These are phyloP conservation scores for Amanita fuliginea DNA, from an alignment of 768 basidiomycete genomes.

Conservation along the genomic window DNA sequence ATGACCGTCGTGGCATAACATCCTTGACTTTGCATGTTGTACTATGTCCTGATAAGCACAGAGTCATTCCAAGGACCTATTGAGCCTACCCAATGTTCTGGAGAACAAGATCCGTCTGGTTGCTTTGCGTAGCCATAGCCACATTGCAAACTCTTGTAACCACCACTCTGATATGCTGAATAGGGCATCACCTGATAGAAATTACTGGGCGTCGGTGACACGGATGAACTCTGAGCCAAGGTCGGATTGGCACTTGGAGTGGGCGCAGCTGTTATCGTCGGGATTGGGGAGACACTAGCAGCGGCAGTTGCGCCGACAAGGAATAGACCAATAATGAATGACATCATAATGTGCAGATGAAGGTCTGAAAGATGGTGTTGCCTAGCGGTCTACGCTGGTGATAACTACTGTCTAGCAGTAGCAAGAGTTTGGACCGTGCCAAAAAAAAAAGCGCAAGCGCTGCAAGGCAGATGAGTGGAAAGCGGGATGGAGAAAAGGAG, in stretches of 20 bases:
- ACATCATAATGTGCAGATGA: constrained; percentile 51
- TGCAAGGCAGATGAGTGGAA: constrained; percentile 8
- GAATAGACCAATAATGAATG: constrained; percentile 46
- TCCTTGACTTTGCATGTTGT: constrained; percentile 27
- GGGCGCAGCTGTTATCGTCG: constrained; percentile 15
- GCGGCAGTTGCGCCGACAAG: constrained; percentile 46
- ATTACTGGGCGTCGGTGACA: constrained; percentile 19
- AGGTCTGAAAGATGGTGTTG: constrained; percentile 25
- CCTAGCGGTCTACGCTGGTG: constrained; percentile 64
- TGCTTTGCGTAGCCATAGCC: constrained; percentile 60
- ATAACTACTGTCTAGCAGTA: constrained; percentile 58
- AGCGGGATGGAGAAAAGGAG: constrained; percentile 22
- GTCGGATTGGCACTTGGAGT: constrained; percentile 12
- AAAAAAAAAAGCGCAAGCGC: constrained; percentile 33
- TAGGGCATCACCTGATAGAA: constrained; percentile 48
- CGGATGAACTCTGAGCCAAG: constrained; percentile 14
- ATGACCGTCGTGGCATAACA: constrained; percentile 63
- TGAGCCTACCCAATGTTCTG: constrained; percentile 46
- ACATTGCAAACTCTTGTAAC: constrained; percentile 55
- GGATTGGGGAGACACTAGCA: constrained; percentile 28
- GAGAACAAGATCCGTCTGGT: constrained; percentile 41
- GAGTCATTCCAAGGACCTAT: not conserved
- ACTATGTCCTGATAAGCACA: constrained; percentile 16
- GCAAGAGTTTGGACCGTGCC: constrained; percentile 29
- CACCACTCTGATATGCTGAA: constrained; percentile 45